These are phyloP conservation scores for Glycine soja DNA, from an alignment of 306 rosid genomes.

Conservation along the genomic window DNA sequence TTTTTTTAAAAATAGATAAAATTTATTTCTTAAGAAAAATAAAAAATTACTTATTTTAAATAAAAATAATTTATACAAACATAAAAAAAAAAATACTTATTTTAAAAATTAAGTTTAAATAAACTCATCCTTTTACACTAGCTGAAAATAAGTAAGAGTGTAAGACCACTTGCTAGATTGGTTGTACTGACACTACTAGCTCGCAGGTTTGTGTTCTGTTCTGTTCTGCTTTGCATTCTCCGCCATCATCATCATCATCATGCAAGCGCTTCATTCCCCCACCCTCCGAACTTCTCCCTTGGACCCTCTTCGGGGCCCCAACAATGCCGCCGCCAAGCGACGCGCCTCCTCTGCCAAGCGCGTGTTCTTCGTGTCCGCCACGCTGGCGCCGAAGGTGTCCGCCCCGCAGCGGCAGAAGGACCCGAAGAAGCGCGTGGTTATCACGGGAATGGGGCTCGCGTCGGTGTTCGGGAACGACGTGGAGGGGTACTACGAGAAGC, in stretches of 20 bases:
- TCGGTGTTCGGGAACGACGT: slow-evolving; percentile 91
- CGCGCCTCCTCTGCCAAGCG: slow-evolving; percentile 20
- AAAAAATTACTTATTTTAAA: too few species aligned
- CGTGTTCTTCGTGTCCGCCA: slow-evolving; percentile 60
- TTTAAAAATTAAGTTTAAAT: too few species aligned
- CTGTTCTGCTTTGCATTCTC: not conserved
- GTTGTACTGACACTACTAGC: too few species aligned
- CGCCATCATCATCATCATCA: slow-evolving; percentile 5
- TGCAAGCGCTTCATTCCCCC: slow-evolving; percentile 24
- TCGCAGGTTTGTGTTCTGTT: not conserved
- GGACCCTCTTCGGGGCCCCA: slow-evolving; percentile 2
- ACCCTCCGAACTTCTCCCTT: not conserved
- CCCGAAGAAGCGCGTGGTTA: slow-evolving; percentile 94
- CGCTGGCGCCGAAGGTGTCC: slow-evolving; percentile 52
- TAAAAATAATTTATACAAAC: too few species aligned
- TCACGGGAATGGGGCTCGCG: slow-evolving; percentile 89
- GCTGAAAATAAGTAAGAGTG: too few species aligned
- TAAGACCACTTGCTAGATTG: too few species aligned
- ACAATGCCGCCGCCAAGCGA: not conserved
- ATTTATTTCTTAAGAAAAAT: too few species aligned
- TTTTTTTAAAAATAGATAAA: too few species aligned
- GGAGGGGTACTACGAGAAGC: slow-evolving; percentile 79
- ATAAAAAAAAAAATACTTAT: too few species aligned
- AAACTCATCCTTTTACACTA: too few species aligned
- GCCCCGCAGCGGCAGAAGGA: slow-evolving; percentile 86